These are phyloP conservation scores for Karstenula rhodostoma DNA, from an alignment of 2,329 filamentous ascomycete genomes.

Conservation along the genomic window DNA sequence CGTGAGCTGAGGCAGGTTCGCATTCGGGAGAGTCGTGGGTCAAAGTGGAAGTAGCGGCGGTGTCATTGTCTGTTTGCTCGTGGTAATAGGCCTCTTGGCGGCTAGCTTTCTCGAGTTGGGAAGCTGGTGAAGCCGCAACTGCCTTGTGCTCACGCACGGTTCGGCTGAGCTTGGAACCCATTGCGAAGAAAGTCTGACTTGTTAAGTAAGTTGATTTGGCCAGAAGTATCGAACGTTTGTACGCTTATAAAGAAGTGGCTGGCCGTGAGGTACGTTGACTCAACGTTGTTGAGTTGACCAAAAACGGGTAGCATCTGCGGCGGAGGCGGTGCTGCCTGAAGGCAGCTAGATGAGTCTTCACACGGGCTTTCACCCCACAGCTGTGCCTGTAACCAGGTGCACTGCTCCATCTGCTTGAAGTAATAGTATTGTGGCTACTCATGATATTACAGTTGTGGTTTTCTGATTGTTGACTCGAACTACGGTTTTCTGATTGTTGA, in stretches of 20 bases:
- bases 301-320: conserved; percentile 16
- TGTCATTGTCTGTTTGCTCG: conserved; percentile 4
- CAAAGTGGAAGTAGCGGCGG: conserved; percentile 11
- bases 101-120: conserved; percentile 19
- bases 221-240: conserved; percentile 5
- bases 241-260: conserved; percentile 1
- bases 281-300: conserved; percentile 30
- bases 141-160: conserved; percentile 27
- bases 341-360: conserved; percentile 29
- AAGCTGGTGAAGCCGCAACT: conserved; percentile 26
- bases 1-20: background rate
- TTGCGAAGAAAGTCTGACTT: conserved; percentile 17
- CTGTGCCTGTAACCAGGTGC: background rate
- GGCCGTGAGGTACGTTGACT: conserved; percentile 23
- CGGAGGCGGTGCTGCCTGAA: conserved; percentile 35
- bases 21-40: background rate
- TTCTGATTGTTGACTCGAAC: too few species aligned
- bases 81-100: conserved; percentile 15
- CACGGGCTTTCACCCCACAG: conserved; percentile 11
- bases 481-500: too few species aligned
- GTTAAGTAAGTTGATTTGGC: background rate
- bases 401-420: too few species aligned
- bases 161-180: conserved; percentile 41
- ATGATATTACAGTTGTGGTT: background rate
- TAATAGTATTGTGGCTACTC: background rate